A percentile compares a stretch with the other conserved stretches of the same genome.
Conservation (phyloP, 306 rosid genomes). For the Pueraria montana region DNA sequence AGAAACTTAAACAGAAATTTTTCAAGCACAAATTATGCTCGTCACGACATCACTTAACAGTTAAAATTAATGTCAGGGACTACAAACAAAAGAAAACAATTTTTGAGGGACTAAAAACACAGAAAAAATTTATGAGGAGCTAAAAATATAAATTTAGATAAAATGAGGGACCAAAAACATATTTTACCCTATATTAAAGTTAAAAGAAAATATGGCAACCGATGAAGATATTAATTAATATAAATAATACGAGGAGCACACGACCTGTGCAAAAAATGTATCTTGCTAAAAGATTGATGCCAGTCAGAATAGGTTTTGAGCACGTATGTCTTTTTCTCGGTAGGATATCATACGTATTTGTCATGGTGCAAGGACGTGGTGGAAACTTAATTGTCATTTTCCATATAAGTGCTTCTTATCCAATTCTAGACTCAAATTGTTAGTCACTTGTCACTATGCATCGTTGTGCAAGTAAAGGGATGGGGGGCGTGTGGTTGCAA, state of each 20-base stretch:
- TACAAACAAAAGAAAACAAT: too few species aligned
- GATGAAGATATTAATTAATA: background rate
- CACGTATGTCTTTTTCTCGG: background rate
- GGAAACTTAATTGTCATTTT: constrained; percentile 17
- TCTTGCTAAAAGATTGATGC: too few species aligned
- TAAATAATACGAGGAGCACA: constrained; percentile 15
- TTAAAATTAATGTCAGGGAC: too few species aligned
- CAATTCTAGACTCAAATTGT: background rate
- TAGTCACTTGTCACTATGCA: constrained; percentile 21
- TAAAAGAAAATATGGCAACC: background rate
- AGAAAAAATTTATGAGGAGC: too few species aligned
- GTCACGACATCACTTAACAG: too few species aligned
- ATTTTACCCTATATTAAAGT: too few species aligned
- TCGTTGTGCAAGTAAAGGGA: constrained; percentile 28
- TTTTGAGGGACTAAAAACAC: too few species aligned
- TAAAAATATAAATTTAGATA: too few species aligned
- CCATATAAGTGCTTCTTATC: background rate
- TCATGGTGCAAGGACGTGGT: background rate
- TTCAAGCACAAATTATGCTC: too few species aligned
- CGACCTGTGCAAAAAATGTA: background rate
- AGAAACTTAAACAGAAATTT: too few species aligned
- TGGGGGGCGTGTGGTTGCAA: constrained; percentile 20
- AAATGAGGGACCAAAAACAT: too few species aligned
- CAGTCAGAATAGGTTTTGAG: background rate
- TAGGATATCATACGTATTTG: background rate